These are phyloP conservation scores for Geotrichum phurueaensis DNA, from an alignment of 1,139 yeast species.

Conservation along the genomic window DNA sequence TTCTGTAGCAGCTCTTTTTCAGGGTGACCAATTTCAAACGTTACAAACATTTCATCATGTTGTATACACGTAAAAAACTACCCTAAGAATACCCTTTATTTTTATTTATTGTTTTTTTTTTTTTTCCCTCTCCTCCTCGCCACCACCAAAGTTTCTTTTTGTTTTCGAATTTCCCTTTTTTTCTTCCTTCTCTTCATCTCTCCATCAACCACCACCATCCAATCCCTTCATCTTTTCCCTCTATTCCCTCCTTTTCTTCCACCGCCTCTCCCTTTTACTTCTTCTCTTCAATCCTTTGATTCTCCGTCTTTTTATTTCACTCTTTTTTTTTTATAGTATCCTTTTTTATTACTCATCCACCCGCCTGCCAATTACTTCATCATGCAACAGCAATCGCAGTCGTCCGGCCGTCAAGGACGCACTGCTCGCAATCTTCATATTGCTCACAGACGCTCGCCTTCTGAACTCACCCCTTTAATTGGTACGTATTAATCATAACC, in stretches of 20 bases:
- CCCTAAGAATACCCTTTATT: background rate
- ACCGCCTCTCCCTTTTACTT: background rate
- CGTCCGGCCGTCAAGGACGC: conserved; percentile 17
- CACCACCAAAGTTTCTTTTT: background rate
- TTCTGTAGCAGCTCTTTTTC: background rate
- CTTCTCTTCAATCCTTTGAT: background rate
- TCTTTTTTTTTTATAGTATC: background rate
- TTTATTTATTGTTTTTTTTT: background rate
- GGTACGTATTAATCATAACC: conserved; percentile 39
- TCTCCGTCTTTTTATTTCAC: background rate
- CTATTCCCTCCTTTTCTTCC: background rate
- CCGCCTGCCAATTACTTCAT: background rate
- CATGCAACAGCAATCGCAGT: conserved; percentile 17
- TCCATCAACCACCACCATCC: background rate
- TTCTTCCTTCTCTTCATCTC: background rate
- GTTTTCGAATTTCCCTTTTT: background rate
- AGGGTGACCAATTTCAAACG: background rate
- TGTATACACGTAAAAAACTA: background rate
- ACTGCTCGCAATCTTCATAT: conserved; percentile 51
- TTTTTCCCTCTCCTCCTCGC: background rate
- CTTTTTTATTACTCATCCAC: background rate
- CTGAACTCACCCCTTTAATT: conserved; percentile 92
- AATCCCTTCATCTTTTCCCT: background rate
- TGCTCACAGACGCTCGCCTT: conserved; percentile 91
- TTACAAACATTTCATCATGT: background rate